These are phyloP conservation scores for Suillus spraguei DNA, from an alignment of 768 basidiomycete genomes.

Conservation along the genomic window DNA sequence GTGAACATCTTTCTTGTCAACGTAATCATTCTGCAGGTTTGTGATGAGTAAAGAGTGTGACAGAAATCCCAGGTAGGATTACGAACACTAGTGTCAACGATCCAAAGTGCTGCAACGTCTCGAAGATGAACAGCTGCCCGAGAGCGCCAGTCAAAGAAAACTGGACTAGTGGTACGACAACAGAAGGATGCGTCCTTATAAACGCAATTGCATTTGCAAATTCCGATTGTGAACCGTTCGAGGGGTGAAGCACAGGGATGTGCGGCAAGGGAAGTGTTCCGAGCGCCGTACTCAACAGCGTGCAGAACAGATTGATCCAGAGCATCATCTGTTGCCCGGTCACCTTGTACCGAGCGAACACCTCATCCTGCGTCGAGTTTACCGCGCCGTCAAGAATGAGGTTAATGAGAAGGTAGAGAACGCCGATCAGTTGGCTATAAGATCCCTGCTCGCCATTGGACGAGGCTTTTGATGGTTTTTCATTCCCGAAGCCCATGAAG, in stretches of 20 bases:
- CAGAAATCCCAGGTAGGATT: conserved; percentile 8
- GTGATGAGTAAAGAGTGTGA: conserved; percentile 15
- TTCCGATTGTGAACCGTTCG: conserved; percentile 59
- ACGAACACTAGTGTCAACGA: conserved; percentile 85
- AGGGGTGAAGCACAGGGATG: conserved; percentile 82
- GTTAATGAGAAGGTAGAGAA: conserved; percentile 80
- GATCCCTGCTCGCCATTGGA: conserved; percentile 42
- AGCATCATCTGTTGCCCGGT: conserved; percentile 99
- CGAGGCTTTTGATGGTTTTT: conserved; percentile 41
- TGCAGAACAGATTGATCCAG: conserved; percentile 91
- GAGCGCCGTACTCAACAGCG: conserved; percentile 68
- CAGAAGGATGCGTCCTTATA: conserved; percentile 74
- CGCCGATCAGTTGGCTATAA: conserved; percentile 68
- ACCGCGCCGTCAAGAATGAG: conserved; percentile 89
- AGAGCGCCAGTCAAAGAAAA: conserved; percentile 91
- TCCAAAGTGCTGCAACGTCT: conserved; percentile 90
- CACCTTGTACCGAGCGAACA: conserved; percentile 76
- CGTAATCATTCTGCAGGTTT: conserved; percentile 75
- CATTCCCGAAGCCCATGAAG: conserved; percentile 89
- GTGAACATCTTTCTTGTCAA: conserved; percentile 97
- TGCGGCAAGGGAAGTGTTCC: conserved; percentile 75
- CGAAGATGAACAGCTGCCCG: conserved; percentile 97
- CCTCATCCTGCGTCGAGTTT: conserved; percentile 97
- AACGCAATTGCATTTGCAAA: conserved; percentile 71
- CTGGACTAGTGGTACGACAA: conserved; percentile 72